A percentile compares a stretch with the other conserved stretches of the same genome.
phyloP scores from a whole-genome alignment of 305 asterid genomes.

The Fraxinus sp. region DNA sequence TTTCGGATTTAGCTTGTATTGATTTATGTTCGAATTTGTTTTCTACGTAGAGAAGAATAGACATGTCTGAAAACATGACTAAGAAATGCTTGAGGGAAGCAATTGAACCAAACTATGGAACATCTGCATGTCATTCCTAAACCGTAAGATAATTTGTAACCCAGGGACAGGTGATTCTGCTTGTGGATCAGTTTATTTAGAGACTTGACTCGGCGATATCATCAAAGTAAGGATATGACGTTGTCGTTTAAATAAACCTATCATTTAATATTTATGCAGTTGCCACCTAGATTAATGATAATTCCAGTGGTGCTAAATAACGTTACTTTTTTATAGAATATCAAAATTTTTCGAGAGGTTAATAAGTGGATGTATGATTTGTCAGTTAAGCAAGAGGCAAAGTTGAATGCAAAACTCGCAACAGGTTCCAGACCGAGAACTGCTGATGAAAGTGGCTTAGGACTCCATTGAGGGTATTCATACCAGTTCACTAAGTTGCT shows the following conservation, averaged over 20 bases:
- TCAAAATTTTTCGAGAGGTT: not conserved
- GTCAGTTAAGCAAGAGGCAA: not conserved
- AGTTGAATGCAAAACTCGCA: constrained; percentile 33
- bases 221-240: constrained; percentile 52
- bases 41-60: not conserved
- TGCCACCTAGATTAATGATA: not conserved
- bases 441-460: constrained; percentile 68
- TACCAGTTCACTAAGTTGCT: constrained; percentile 90
- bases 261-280: too few relatives aligned
- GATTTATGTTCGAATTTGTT: constrained; percentile 25
- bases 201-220: constrained; percentile 55
- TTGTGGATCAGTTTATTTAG: not conserved
- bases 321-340: constrained; percentile 37
- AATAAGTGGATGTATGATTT: not conserved
- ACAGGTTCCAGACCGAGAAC: constrained; percentile 70
- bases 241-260: too few relatives aligned
- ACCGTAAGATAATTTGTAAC: not conserved
- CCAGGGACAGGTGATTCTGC: not conserved
- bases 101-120: not conserved
- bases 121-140: not conserved
- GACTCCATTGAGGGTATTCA: constrained; percentile 87
- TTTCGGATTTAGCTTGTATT: constrained; percentile 83
- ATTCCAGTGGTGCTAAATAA: too few relatives aligned
- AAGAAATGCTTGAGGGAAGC: not conserved
- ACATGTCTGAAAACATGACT: not conserved